These are phyloP conservation scores for Wickerhamomyces hampshirensis DNA, from an alignment of 805 yeast species.

Conservation along the genomic window DNA sequence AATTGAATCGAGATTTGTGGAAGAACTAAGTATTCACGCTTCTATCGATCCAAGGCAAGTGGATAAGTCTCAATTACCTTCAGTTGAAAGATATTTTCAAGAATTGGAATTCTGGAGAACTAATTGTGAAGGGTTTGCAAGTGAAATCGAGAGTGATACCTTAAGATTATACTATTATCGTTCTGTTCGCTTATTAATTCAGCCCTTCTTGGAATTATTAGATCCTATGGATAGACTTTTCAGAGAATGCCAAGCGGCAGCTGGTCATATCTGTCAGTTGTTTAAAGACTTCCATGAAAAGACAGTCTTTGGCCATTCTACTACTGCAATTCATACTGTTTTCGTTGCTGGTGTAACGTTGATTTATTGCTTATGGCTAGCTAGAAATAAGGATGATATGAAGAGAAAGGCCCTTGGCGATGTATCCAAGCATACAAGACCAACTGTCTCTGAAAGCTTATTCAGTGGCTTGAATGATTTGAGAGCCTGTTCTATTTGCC, in stretches of 20 bases:
- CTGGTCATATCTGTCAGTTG: slow-evolving; percentile 63
- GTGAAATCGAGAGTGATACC: slow-evolving; percentile 55
- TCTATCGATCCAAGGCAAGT: slow-evolving; percentile 21
- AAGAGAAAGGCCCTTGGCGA: slow-evolving; percentile 52
- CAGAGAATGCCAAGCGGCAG: slow-evolving; percentile 66
- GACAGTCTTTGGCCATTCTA: slow-evolving; percentile 58
- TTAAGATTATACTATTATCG: slow-evolving; percentile 54
- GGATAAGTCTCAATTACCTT: slow-evolving; percentile 37
- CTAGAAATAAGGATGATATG: slow-evolving; percentile 56
- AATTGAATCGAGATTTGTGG: slow-evolving; percentile 56
- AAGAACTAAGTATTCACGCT: slow-evolving; percentile 38
- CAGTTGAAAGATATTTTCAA: slow-evolving; percentile 48
- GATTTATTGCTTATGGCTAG: slow-evolving; percentile 61
- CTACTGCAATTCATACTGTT: slow-evolving; percentile 61
- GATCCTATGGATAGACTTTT: slow-evolving; percentile 58
- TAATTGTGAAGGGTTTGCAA: slow-evolving; percentile 41
- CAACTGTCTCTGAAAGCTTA: slow-evolving; percentile 48
- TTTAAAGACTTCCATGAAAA: slow-evolving; percentile 60
- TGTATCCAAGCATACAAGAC: slow-evolving; percentile 55
- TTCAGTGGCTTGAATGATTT: slow-evolving; percentile 57
- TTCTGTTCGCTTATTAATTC: slow-evolving; percentile 54
- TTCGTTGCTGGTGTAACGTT: slow-evolving; percentile 68
- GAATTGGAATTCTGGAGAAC: slow-evolving; percentile 55
- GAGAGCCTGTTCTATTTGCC: slow-evolving; percentile 58
- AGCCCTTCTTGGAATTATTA: slow-evolving; percentile 58